phyloP scores from a whole-genome alignment of 78 protist genomes.

The Dictyostelium discoideum region DNA sequence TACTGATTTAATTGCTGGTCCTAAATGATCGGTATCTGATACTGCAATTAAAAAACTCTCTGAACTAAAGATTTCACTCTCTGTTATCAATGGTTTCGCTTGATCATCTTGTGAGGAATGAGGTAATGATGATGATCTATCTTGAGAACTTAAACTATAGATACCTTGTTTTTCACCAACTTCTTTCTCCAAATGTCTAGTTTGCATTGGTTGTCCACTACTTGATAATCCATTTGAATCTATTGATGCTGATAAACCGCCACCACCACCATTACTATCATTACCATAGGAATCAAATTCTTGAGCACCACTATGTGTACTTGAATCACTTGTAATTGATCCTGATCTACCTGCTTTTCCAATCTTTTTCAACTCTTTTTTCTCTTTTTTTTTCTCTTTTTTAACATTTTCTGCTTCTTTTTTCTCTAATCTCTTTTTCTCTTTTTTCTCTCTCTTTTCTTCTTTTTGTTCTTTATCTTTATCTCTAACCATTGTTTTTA shows the following conservation, averaged over 20 bases:
- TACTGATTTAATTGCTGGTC: constrained; percentile 73
- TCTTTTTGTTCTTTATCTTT: constrained; percentile 26
- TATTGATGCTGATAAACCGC: background rate
- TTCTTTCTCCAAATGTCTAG: background rate
- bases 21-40: constrained; percentile 70
- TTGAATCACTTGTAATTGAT: background rate
- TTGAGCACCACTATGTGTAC: background rate
- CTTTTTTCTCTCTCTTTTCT: constrained; percentile 26
- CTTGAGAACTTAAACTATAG: background rate
- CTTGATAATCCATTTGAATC: background rate
- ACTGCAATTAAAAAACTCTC: constrained; percentile 57
- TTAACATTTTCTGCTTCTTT: background rate
- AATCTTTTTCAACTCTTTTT: constrained; percentile 39
- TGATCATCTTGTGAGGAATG: background rate
- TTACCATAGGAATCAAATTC: background rate
- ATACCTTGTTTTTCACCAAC: constrained; percentile 28
- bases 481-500: background rate
- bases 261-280: background rate
- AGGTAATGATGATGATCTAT: background rate
- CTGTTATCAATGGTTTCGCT: background rate
- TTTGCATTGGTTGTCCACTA: background rate
- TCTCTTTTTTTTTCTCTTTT: constrained; percentile 27
- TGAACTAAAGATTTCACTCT: constrained; percentile 28
- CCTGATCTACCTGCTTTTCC: constrained; percentile 4
- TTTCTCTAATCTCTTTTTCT: constrained; percentile 18